Evolutionary conservation across 1,284 basidiomycete species (phyloP).

Genomic region (Thecaphora frezii): DNA sequence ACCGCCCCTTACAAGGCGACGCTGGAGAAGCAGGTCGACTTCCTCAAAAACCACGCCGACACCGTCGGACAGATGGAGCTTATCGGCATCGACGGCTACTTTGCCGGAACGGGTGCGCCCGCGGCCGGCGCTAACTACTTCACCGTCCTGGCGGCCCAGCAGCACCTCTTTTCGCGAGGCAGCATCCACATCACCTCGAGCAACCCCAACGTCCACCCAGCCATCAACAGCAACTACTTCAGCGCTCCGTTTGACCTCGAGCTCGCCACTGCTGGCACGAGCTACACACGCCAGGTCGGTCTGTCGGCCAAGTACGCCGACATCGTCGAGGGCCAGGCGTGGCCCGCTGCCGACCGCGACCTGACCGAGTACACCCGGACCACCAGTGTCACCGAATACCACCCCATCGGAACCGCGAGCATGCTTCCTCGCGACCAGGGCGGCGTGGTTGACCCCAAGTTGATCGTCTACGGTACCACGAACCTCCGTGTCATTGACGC

Average conservation of each 20-base stretch:
- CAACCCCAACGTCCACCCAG: conserved; percentile 65
- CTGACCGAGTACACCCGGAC: conserved; percentile 56
- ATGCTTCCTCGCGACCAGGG: conserved; percentile 69
- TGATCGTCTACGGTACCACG: conserved; percentile 69
- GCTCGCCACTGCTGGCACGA: conserved; percentile 42
- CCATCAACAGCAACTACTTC: conserved; percentile 69
- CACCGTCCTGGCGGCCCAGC: conserved; percentile 61
- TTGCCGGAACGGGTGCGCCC: conserved; percentile 43
- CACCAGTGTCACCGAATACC: conserved; percentile 54
- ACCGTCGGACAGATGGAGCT: conserved; percentile 51
- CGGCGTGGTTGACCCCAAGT: conserved; percentile 69
- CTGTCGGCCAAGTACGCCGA: conserved; percentile 31
- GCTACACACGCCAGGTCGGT: conserved; percentile 46
- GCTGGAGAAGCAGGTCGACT: conserved; percentile 49
- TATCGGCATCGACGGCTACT: conserved; percentile 52
- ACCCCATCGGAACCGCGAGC: conserved; percentile 67
- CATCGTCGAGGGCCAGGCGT: conserved; percentile 34
- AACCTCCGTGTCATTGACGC: conserved; percentile 65
- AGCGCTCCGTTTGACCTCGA: conserved; percentile 38
- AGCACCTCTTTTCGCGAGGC: conserved; percentile 67
- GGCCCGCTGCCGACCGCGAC: conserved; percentile 38
- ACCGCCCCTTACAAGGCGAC: conserved; percentile 39
- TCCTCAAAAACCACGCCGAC: conserved; percentile 37
- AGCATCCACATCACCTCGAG: conserved; percentile 64
- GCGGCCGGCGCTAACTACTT: conserved; percentile 44